Conservation (phyloP, 257 asterid species). For the Solanum chilense region DNA sequence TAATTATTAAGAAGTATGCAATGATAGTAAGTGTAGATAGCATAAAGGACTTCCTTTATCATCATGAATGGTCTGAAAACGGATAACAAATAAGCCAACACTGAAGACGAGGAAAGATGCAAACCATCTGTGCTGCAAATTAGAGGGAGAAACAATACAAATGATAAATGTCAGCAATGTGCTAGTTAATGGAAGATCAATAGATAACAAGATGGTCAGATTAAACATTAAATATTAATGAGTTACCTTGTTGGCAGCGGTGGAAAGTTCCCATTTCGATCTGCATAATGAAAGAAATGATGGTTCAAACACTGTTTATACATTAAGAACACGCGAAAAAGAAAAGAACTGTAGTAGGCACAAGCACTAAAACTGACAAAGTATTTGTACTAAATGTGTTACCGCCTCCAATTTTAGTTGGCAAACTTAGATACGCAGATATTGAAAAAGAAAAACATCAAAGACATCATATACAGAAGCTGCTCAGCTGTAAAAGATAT, state of each 20-base stretch:
- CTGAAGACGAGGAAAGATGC: conserved; percentile 19
- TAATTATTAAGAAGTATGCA: conserved; percentile 18
- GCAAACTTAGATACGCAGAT: neutral
- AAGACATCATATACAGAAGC: neutral
- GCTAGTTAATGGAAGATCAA: neutral
- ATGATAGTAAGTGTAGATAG: conserved; percentile 9
- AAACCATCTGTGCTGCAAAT: conserved; percentile 67
- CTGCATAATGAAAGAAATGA: conserved; percentile 29
- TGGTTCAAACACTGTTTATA: neutral
- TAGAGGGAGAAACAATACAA: neutral
- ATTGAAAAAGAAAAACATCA: neutral
- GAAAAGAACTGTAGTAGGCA: neutral
- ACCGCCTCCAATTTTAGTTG: neutral
- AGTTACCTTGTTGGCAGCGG: conserved; percentile 42
- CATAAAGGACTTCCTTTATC: neutral
- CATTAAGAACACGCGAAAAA: neutral
- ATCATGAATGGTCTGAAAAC: conserved; percentile 2
- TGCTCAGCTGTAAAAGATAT: neutral
- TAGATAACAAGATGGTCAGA: neutral
- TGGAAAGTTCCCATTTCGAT: conserved; percentile 38
- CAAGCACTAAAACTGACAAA: neutral
- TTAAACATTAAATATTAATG: conserved; percentile 1
- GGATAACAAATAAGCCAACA: conserved; percentile 14
- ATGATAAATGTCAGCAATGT: conserved; percentile 3
- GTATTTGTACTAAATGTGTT: neutral